Percentiles rank a stretch among this genome's conserved stretches.
Conservation (phyloP, 176 grass and related monocot species). For the Luzula sylvatica region DNA sequence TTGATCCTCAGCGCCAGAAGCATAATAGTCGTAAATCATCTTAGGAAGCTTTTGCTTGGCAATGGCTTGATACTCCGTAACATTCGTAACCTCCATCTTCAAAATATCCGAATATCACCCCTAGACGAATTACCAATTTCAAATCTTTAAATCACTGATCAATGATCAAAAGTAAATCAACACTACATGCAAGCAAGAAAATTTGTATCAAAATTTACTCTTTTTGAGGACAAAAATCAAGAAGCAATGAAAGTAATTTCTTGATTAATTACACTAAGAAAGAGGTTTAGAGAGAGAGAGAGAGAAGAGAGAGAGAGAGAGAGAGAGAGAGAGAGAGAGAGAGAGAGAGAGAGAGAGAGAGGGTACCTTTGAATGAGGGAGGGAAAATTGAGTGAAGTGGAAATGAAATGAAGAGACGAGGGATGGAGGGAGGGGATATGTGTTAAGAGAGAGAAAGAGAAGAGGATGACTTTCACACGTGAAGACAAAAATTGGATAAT, state of each 20-base stretch:
- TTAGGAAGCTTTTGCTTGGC: slow-evolving; percentile 88
- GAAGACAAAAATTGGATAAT: slow-evolving; percentile 30
- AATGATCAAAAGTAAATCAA: background rate
- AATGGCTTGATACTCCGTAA: slow-evolving; percentile 80
- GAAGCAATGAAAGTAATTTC: slow-evolving; percentile 1
- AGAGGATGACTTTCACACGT: slow-evolving; percentile 6
- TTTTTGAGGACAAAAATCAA: background rate
- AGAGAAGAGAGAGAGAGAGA: slow-evolving; percentile 4
- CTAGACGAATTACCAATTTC: slow-evolving; percentile 3
- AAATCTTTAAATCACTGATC: background rate
- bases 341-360: slow-evolving; percentile 5
- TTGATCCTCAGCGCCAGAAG: slow-evolving; percentile 85
- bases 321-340: background rate
- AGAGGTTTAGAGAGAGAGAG: background rate
- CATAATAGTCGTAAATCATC: slow-evolving; percentile 88
- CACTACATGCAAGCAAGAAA: slow-evolving; percentile 6
- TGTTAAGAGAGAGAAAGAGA: slow-evolving; percentile 13
- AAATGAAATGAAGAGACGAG: slow-evolving; percentile 23
- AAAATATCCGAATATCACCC: background rate
- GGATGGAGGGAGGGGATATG: background rate
- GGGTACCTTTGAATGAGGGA: background rate
- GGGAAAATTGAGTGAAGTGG: slow-evolving; percentile 10
- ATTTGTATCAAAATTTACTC: slow-evolving; percentile 6
- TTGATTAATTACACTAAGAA: background rate
- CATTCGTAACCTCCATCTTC: slow-evolving; percentile 72